phyloP scores from a whole-genome alignment of 768 basidiomycete species.

The Phylloporus rhodoxanthus region DNA sequence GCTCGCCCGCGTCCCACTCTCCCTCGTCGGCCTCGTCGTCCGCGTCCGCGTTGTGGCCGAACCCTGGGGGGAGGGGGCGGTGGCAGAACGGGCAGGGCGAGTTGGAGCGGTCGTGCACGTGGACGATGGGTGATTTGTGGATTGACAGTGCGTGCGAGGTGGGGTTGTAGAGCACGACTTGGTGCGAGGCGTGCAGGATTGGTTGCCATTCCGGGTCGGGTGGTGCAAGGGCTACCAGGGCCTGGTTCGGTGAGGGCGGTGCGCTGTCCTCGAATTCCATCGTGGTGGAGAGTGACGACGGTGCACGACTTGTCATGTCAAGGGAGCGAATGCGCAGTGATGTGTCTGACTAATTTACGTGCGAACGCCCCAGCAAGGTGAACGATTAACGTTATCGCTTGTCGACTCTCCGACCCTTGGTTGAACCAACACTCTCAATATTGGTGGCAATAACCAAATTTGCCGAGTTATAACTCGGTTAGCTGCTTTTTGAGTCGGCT shows the following conservation, averaged over 20 bases:
- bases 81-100: conserved; percentile 71
- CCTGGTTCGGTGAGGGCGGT: conserved; percentile 29
- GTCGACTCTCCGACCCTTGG: no score
- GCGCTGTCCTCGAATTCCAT: conserved; percentile 29
- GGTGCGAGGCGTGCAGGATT: conserved; percentile 77
- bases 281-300: no score
- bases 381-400: no score
- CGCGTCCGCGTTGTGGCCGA: conserved; percentile 25
- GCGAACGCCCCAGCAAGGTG: no score
- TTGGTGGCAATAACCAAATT: no score
- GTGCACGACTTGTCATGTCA: no score
- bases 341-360: no score
- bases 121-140: conserved; percentile 28
- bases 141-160: conserved; percentile 79
- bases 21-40: conserved; percentile 24
- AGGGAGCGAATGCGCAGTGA: no score
- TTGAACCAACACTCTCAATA: no score
- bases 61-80: conserved; percentile 47
- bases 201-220: conserved; percentile 57
- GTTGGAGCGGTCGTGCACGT: conserved; percentile 19
- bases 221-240: conserved; percentile 25
- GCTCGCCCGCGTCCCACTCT: conserved; percentile 35
- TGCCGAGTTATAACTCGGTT: no score
- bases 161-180: conserved; percentile 84
- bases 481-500: no score